Percentiles rank a stretch among this genome's conserved stretches.
These are phyloP conservation scores for Dactylorhiza incarnata DNA, from an alignment of 106 monocot species.

Conservation along the genomic window DNA sequence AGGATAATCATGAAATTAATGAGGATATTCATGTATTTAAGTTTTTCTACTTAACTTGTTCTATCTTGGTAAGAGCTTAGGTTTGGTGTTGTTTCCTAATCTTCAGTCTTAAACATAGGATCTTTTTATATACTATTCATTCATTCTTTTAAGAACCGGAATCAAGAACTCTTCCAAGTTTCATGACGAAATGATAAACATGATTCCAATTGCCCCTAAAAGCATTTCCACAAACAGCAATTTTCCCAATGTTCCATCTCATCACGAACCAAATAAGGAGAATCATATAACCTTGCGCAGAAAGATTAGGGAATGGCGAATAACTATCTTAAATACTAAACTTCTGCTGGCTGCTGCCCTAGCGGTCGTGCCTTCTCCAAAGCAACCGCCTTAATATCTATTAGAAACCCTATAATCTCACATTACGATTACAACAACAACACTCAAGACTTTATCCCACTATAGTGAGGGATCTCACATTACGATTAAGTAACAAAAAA, in stretches of 20 bases:
- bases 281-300: background rate
- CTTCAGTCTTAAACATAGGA: too few relatives aligned
- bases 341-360: background rate
- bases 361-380: background rate
- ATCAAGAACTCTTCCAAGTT: too few relatives aligned
- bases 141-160: too few relatives aligned
- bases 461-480: too few relatives aligned
- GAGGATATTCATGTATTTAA: too few relatives aligned
- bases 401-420: background rate
- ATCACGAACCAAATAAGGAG: background rate
- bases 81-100: too few relatives aligned
- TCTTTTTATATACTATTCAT: too few relatives aligned
- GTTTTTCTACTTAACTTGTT: too few relatives aligned
- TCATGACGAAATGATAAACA: background rate
- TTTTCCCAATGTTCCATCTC: background rate
- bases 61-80: too few relatives aligned
- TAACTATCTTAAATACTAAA: background rate
- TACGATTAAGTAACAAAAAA: background rate
- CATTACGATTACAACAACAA: too few relatives aligned
- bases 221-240: background rate
- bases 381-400: background rate
- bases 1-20: background rate
- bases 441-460: too few relatives aligned
- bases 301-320: background rate
- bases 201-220: background rate